Evolutionary conservation across 208 protist species (phyloP).

Genomic region (Histomonas meleagridis): DNA sequence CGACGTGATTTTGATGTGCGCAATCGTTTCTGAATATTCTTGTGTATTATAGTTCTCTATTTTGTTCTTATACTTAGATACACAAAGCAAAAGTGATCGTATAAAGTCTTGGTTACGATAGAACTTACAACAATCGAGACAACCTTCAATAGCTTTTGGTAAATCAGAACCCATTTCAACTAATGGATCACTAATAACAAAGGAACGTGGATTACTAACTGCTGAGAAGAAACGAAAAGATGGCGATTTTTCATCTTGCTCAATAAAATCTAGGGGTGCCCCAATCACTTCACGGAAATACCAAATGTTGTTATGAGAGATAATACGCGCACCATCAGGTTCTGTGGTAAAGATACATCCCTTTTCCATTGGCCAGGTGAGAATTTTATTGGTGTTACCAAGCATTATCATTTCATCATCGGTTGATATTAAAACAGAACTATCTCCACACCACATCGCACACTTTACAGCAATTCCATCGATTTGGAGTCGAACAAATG

Average conservation of each 20-base stretch:
- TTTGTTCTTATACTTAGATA: background rate
- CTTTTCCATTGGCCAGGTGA: background rate
- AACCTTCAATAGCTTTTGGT: background rate
- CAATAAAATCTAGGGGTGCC: background rate
- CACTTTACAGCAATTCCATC: background rate
- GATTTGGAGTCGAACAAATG: background rate
- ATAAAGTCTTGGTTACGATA: background rate
- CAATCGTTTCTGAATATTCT: background rate
- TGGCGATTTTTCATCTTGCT: background rate
- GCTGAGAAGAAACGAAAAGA: background rate
- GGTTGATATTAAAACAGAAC: background rate
- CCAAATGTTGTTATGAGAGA: background rate
- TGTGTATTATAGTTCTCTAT: background rate
- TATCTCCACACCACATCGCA: background rate
- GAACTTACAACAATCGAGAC: background rate
- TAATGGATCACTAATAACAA: background rate
- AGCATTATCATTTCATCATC: background rate
- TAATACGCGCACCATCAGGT: background rate
- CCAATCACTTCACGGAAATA: background rate
- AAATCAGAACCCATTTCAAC: background rate
- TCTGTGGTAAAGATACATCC: background rate
- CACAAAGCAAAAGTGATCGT: background rate
- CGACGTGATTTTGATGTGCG: background rate
- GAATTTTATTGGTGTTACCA: too few relatives aligned
- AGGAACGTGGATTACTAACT: background rate